Evolutionary conservation across 306 rosid species (phyloP).

Genomic region (Quercus engelmannii): DNA sequence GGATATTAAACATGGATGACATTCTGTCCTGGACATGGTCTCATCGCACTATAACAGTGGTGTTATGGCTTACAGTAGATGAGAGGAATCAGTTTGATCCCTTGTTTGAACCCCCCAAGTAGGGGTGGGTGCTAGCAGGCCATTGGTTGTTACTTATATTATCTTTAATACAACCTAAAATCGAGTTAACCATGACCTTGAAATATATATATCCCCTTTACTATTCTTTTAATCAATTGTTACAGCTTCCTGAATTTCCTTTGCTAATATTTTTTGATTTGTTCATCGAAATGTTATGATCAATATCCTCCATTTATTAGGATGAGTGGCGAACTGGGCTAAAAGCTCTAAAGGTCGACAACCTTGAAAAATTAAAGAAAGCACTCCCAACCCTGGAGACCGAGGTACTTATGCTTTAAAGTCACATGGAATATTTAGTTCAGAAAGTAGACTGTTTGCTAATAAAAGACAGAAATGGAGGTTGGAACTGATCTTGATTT

Average conservation of each 20-base stretch:
- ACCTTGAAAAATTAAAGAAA: slow-evolving; percentile 41
- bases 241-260: slow-evolving; percentile 16
- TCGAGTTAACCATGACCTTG: neutral
- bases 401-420: slow-evolving; percentile 41
- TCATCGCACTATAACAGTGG: neutral
- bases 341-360: slow-evolving; percentile 44
- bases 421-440: slow-evolving; percentile 12
- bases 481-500: slow-evolving; percentile 17
- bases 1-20: neutral
- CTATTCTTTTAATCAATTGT: slow-evolving; percentile 3
- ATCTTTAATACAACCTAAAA: neutral
- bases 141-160: neutral
- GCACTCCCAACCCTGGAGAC: slow-evolving; percentile 42
- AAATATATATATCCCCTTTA: neutral
- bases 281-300: slow-evolving; percentile 1
- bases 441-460: slow-evolving; percentile 1
- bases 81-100: no score
- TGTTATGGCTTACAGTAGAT: neutral
- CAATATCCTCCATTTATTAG: slow-evolving; percentile 28
- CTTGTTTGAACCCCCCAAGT: no score
- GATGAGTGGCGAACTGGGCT: slow-evolving; percentile 77
- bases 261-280: neutral
- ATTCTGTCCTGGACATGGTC: neutral
- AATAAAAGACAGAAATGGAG: slow-evolving; percentile 5
- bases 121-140: no score